Conservation (phyloP, 1,284 basidiomycete species). For the Golubevia sp. region DNA sequence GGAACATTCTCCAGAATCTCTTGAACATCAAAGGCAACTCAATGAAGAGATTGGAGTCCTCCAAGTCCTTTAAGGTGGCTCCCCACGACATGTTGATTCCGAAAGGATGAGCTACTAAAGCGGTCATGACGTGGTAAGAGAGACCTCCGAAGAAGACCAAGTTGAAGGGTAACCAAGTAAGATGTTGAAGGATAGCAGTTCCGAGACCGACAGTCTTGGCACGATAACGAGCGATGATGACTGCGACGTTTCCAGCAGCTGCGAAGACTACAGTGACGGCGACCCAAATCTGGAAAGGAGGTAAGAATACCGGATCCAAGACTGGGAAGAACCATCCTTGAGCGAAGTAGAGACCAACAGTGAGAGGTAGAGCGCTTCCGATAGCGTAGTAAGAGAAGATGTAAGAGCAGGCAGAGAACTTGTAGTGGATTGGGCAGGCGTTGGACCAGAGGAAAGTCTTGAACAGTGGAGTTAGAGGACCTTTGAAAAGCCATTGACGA, state of each 20-base stretch:
- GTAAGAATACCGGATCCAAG: constrained; percentile 69
- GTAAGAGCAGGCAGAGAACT: constrained; percentile 71
- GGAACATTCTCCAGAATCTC: constrained; percentile 25
- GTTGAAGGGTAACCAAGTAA: constrained; percentile 71
- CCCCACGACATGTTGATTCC: constrained; percentile 41
- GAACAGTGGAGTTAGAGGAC: constrained; percentile 78
- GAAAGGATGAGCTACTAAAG: constrained; percentile 23
- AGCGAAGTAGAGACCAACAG: constrained; percentile 73
- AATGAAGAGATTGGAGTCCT: constrained; percentile 32
- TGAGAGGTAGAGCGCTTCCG: constrained; percentile 70
- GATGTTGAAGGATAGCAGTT: constrained; percentile 69
- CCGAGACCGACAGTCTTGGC: constrained; percentile 71
- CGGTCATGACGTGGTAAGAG: constrained; percentile 28
- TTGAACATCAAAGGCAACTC: constrained; percentile 31
- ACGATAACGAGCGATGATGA: constrained; percentile 75
- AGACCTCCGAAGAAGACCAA: not conserved
- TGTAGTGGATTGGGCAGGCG: constrained; percentile 77
- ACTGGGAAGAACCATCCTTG: constrained; percentile 72
- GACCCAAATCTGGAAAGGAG: constrained; percentile 73
- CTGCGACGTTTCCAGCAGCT: constrained; percentile 73
- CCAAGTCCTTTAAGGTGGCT: constrained; percentile 23
- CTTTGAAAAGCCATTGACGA: constrained; percentile 73
- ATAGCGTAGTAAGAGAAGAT: constrained; percentile 86
- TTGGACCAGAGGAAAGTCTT: constrained; percentile 76
- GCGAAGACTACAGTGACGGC: constrained; percentile 78